Evolutionary conservation across 2,329 filamentous ascomycete genomes (phyloP), one percentile per base, ranked within the genome.

Genomic region (Diplodia seriata): DNA sequence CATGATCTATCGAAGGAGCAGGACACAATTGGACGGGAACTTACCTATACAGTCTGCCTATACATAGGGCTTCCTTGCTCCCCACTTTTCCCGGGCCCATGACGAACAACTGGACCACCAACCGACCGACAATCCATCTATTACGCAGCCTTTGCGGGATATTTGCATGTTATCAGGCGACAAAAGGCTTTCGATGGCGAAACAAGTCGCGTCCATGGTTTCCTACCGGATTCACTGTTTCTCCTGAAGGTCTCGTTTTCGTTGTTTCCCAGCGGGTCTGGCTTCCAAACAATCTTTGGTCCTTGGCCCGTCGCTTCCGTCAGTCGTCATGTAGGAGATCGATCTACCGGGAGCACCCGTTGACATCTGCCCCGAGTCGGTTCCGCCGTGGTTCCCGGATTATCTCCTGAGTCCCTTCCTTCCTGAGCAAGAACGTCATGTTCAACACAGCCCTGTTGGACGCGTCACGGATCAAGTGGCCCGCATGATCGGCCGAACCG

Each of bases 341-440:
- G 59, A 63, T 63, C 59, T 63, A 38, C 59, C 59, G 59, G 59
- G 59, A 63, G 59, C 59, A 38, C 59, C 59, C 59, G 59, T 31
- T 63, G 59, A 63, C 59, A 62, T 12, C 2, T 26, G 18, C 40
- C 20, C 23, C 15, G 4, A 38, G n/a, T 38, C 40, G 14, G n/a
- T 3, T 49, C 11, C 40, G 31, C 12, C 18, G 40, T 49, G 18
- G 57, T 50, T 50, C 40, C 40, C 57, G 43, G 18, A 23, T 33
- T 49, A 7, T 11, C 57, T 14, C 57, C 56, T 11, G 2, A 20
- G 20, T 40, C n/a, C 26, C 43, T 62, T 36, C 47, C 57, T 62
- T 62, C 26, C n/a, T 2, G 12, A n/a, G 29, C 3, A 7, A 11
- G 5, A 15, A 15, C n/a, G 31, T 49, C 18, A 8, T 47, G 18